Evolutionary conservation across 73 alveolate species (phyloP), one percentile per base, ranked within the genome.

Genomic region (Paramecium octaurelia): DNA sequence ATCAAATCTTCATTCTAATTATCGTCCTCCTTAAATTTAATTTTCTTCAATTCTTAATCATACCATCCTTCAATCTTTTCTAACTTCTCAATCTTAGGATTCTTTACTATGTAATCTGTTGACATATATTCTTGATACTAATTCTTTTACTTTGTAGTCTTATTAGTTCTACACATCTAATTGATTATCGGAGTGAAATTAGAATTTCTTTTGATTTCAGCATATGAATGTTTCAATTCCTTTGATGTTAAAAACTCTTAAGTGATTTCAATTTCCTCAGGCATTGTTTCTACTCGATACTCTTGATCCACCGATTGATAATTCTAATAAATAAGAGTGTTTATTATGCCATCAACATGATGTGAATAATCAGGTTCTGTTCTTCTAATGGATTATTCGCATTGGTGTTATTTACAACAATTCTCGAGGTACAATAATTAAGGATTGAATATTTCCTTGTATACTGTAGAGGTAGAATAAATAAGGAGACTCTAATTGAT

Each of bases 31-130:
- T 36, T 75, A 20, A 75, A 75, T 14, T 75, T 44, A 14, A 75
- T 75, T 20, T 75, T 75, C 60, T 75, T 75, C 18, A 75, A 40
- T 40, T 75, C 88, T 36, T 75, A 21, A 75, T 75, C 88, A 75
- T 75, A 75, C 88, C 88, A 75, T 34, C 21, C 34, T 20, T 75
- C 88, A 16, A 75, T 34, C 60, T 75, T 21, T 36, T 75, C 88
- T 75, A 75, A 75, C 16, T 75, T 44, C 48, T 75, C 36, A 8
- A 75, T 20, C 31, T 75, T 75, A 21, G 69, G 69, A 18, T 54
- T 54, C 38, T 34, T 34, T 14, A 36, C 48, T 4, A 75, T 75
- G n/a, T 31, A 40, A 75, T 75, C 88, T 14, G 21, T 21, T 14
- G 42, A 34, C 88, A 75, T 75, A 36, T 75, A 75, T 36, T 75